Evolutionary conservation across 2,329 filamentous ascomycete genomes (phyloP).

Genomic region (Dactylonectria estremocensis): DNA sequence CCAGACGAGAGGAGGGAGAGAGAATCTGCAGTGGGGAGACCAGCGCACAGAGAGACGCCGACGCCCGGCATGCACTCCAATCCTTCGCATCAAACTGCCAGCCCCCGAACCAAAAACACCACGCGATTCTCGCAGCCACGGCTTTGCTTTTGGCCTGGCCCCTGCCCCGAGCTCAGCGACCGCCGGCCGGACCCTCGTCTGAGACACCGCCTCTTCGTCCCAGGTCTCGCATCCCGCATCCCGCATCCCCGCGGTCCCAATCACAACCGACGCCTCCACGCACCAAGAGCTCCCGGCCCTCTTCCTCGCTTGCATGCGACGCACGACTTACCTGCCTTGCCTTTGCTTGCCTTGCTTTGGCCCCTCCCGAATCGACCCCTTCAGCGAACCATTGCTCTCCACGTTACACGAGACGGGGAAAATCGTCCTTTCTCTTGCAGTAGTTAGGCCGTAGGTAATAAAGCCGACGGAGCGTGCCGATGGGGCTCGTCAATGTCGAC

Average conservation of each 20-base stretch:
- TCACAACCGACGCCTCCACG: neutral
- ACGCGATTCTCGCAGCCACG: constrained; percentile 9
- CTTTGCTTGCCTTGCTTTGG: too few species aligned
- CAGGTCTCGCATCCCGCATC: constrained; percentile 1
- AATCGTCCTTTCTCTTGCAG: constrained; percentile 6
- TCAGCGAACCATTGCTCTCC: constrained; percentile 40
- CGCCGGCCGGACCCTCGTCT: neutral
- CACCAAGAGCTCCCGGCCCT: neutral
- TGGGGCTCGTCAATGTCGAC: neutral
- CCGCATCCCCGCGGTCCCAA: constrained; percentile 11
- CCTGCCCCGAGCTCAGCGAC: neutral
- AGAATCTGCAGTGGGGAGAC: neutral
- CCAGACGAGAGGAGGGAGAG: neutral
- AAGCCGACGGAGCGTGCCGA: constrained; percentile 20
- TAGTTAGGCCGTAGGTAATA: neutral
- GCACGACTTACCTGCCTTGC: constrained; percentile 29
- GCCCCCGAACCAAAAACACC: constrained; percentile 7
- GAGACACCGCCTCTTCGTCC: constrained; percentile 27
- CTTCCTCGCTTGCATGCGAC: constrained; percentile 31
- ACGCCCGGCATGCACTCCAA: neutral
- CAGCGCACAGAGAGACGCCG: neutral
- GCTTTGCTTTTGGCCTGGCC: too few species aligned
- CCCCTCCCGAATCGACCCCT: constrained; percentile 17
- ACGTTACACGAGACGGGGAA: constrained; percentile 34
- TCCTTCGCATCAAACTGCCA: neutral